Base-by-base conservation (phyloP, 331 rosid species). In the Malus hybrid region DNA sequence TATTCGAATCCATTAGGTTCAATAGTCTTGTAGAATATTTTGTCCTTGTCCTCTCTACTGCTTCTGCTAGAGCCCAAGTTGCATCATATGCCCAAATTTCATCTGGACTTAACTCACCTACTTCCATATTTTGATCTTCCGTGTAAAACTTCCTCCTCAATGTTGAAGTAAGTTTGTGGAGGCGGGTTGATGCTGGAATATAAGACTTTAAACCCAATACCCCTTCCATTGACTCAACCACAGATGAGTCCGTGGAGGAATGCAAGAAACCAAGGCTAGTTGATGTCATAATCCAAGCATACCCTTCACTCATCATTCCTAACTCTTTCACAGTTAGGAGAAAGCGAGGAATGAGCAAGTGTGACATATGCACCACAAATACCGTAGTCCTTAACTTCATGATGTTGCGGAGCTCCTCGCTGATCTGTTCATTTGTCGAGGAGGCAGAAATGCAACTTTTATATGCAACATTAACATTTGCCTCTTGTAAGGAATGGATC, bases 31-130 rank as follows among this genome's bases (percentile, higher is more conserved):
- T 67, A 12, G 36, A 46, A 68, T 39, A 39, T 39, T 12, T 72
- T 11, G 6, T 24, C 20, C 68, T 66, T 32, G 72, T 19, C 64
- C 48, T 80, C 72, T 80, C 79, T 16, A 63, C 29, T 50, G 79
- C 83, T 30, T 58, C 60, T 33, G 79, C 76, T 32, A 80, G 42
- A 22, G 71, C 81, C 71, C 71, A 62, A 33, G 30, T 50, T n/a
- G 71, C 42, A 77, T 70, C 76, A 61, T 46, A 61, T 9, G 81
- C 75, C 75, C 75, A n/a, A 22, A 75, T 20, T 50, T 36, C 66
- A 32, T 20, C n/a, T 36, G 77, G 6, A 28, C 34, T 66, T 42
- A 65, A 55, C 52, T 72, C 68, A 30, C 29, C 13, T 20, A 52
- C 46, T 50, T 72, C 82, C 15, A 63, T 10, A 24, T 65, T 19